Base-by-base conservation (phyloP, 495 filamentous ascomycete species). In the Talaromyces proteolyticus region DNA sequence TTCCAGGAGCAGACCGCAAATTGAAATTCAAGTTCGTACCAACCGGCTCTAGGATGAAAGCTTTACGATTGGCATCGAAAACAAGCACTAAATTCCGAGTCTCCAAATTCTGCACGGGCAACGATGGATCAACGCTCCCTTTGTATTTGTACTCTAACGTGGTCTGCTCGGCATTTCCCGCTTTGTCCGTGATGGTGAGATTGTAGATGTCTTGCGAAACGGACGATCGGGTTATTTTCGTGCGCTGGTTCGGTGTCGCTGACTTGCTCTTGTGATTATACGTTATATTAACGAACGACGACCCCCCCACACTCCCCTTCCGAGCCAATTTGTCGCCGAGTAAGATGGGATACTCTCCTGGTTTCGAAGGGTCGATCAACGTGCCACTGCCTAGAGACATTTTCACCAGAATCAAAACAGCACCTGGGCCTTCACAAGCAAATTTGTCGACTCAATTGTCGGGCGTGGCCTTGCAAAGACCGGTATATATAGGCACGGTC, bases 231-330 rank as follows among this genome's bases (percentile, higher is more conserved):
- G 65, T 76, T 55, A 73, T 73, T 18, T 53, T 66, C 22, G 63
- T 66, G 37, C 58, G 67, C 53, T 67, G 72, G 39, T 65, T 61
- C 34, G 61, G 51, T 40, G 65, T 65, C 17, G 69, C 62, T 26
- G 75, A 65, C 42, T 76, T 73, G 55, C 74, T 75, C 55, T 76
- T 78, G 63, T 80, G 74, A 50, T 82, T 82, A 54, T 74, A 76
- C 34, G 68, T 69, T 42, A 76, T 62, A 37, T 73, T 73, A 49
- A 74, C 45, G 23, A 71, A 60, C 19, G 52, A 46, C 37, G 65
- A 56, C 19, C 56, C 38, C 4, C 63, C 54, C 16, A 53, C 49
- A 25, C 49, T 40, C 6, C 58, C 47, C 29, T 55, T 57, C n/a
- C 53, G 60, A 20, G 69, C 57, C 20, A 76, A 54, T 41, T 62